Percentiles rank a stretch among this genome's conserved stretches.
Evolutionary conservation across 75 land plant genomes (phyloP).

Genomic region (Azolla pinnata): DNA sequence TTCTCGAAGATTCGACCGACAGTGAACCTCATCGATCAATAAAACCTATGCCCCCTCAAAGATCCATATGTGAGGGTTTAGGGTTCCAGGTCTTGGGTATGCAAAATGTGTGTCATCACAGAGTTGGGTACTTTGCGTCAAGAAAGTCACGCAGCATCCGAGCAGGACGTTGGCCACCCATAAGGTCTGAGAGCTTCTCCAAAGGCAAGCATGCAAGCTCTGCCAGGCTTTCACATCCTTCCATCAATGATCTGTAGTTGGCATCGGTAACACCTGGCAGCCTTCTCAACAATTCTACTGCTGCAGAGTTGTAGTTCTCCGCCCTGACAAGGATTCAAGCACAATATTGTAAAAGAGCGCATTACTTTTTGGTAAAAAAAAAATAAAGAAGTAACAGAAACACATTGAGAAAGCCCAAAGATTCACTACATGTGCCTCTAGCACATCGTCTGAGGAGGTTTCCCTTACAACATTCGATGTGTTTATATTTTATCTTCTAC

Average conservation of each 20-base stretch:
- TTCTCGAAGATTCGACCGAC: too few relatives aligned
- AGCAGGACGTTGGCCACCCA: slow-evolving; percentile 92
- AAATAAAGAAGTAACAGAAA: too few relatives aligned
- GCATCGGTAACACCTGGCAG: slow-evolving; percentile 98
- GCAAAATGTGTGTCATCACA: slow-evolving; percentile 23
- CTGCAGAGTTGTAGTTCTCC: slow-evolving; percentile 91
- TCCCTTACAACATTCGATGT: too few relatives aligned
- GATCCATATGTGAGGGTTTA: too few relatives aligned
- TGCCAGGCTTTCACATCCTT: slow-evolving; percentile 80
- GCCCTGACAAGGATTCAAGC: slow-evolving; percentile 48
- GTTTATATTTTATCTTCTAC: too few relatives aligned
- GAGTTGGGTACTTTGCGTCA: slow-evolving; percentile 91
- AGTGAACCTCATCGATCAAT: too few relatives aligned
- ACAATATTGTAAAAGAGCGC: neutral
- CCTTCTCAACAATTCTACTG: slow-evolving; percentile 85
- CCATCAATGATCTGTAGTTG: slow-evolving; percentile 87
- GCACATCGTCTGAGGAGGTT: neutral
- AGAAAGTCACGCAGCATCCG: slow-evolving; percentile 81
- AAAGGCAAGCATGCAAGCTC: slow-evolving; percentile 82
- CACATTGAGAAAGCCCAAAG: too few relatives aligned
- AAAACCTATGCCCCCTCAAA: too few relatives aligned
- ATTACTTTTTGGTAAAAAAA: too few relatives aligned
- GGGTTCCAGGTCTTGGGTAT: too few relatives aligned
- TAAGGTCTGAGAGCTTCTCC: slow-evolving; percentile 74
- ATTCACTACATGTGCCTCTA: too few relatives aligned